Percentiles rank a stretch among this genome's conserved stretches.
Evolutionary conservation across 2,329 filamentous ascomycete genomes (phyloP).

Genomic region (Bipolaris sorokiniana): DNA sequence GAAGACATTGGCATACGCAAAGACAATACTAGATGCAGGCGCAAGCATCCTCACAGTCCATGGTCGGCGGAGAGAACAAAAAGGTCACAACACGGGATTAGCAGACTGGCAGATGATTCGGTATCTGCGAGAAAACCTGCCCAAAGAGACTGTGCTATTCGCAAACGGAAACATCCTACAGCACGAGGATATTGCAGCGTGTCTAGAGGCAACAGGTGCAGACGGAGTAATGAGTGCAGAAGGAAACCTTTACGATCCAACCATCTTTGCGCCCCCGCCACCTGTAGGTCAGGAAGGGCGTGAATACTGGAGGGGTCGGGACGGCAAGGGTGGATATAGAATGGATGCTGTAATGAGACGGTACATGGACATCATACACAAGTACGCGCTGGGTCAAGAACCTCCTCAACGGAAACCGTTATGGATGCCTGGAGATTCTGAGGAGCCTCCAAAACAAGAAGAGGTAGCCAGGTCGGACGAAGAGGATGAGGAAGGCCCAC

Average conservation of each 20-base stretch:
- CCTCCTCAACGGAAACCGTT: conserved; percentile 73
- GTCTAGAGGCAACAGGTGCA: conserved; percentile 81
- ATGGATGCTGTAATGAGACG: conserved; percentile 86
- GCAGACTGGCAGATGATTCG: conserved; percentile 90
- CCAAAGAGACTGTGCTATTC: conserved; percentile 88
- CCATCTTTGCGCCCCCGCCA: conserved; percentile 77
- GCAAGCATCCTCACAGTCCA: conserved; percentile 95
- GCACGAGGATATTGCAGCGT: conserved; percentile 75
- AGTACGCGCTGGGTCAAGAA: conserved; percentile 70
- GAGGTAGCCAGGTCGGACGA: conserved; percentile 15
- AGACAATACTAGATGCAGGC: conserved; percentile 83
- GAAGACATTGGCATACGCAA: conserved; percentile 85
- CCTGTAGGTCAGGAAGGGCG: conserved; percentile 66
- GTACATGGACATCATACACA: conserved; percentile 89
- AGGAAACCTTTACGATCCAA: conserved; percentile 90
- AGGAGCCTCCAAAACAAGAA: conserved; percentile 47
- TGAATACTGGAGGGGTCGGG: conserved; percentile 84
- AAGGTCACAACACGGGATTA: conserved; percentile 91
- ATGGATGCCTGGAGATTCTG: conserved; percentile 67
- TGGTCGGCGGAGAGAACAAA: conserved; percentile 86
- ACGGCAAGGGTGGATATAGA: conserved; percentile 83
- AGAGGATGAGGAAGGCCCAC: conserved; percentile 37
- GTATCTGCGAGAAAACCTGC: conserved; percentile 81
- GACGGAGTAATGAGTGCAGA: conserved; percentile 97
- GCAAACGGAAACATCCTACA: conserved; percentile 95